Evolutionary conservation across 2,329 filamentous ascomycete species (phyloP).

Genomic region (Tympanopsis confertula): DNA sequence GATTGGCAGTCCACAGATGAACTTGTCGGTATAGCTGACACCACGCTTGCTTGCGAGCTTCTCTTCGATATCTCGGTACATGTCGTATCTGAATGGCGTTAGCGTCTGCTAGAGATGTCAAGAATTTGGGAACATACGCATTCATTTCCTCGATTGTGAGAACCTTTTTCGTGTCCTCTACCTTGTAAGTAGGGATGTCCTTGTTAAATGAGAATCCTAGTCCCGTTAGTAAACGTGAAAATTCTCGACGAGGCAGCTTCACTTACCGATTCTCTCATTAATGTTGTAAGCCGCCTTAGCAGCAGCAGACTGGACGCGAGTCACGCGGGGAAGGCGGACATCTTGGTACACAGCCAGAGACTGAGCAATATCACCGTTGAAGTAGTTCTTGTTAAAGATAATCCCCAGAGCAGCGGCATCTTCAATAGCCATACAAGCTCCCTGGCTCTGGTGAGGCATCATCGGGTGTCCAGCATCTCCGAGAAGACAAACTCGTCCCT

Average conservation of each 20-base stretch:
- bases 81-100: constrained; percentile 34
- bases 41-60: constrained; percentile 23
- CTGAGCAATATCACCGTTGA: constrained; percentile 32
- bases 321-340: constrained; percentile 40
- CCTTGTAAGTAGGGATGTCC: constrained; percentile 41
- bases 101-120: not conserved
- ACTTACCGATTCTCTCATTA: constrained; percentile 45
- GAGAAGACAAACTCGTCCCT: constrained; percentile 39
- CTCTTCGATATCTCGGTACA: constrained; percentile 43
- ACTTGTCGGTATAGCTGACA: constrained; percentile 21
- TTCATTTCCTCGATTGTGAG: constrained; percentile 64
- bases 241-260: not conserved
- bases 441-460: constrained; percentile 61
- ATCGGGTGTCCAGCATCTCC: constrained; percentile 60
- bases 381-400: constrained; percentile 37
- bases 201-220: constrained; percentile 52
- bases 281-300: constrained; percentile 49
- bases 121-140: constrained; percentile 25
- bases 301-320: constrained; percentile 42
- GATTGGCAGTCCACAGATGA: constrained; percentile 28
- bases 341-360: constrained; percentile 36
- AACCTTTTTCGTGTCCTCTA: constrained; percentile 47
- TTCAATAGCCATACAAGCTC: constrained; percentile 59
- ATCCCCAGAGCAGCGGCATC: constrained; percentile 53
- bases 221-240: constrained; percentile 22